These are phyloP conservation scores for Diophrys appendiculata DNA, from an alignment of 73 alveolate genomes.

Conservation along the genomic window DNA sequence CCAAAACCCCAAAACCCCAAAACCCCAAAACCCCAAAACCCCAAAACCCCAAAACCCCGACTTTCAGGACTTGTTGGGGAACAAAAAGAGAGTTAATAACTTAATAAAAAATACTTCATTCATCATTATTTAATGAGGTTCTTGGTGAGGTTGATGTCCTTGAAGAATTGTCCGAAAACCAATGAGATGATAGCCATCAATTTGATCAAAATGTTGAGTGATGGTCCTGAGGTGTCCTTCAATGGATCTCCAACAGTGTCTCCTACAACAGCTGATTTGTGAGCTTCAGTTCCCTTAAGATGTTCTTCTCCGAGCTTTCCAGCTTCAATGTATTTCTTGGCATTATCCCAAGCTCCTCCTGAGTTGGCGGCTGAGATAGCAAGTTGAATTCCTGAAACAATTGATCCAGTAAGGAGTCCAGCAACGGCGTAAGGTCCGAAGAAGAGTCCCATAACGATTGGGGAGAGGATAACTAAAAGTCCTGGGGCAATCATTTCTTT, in stretches of 20 bases:
- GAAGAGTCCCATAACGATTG: slow-evolving; percentile 80
- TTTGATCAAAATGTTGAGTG: slow-evolving; percentile 86
- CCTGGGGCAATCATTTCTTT: slow-evolving; percentile 92
- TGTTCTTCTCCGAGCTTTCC: slow-evolving; percentile 25
- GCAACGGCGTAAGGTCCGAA: slow-evolving; percentile 83
- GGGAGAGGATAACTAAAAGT: slow-evolving; percentile 78
- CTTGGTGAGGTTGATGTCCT: no score
- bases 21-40: no score
- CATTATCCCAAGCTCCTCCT: slow-evolving; percentile 97
- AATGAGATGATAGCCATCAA: slow-evolving; percentile 84
- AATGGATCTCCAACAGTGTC: slow-evolving; percentile 97
- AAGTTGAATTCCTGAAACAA: slow-evolving; percentile 86
- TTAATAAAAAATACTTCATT: no score
- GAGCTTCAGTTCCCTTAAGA: slow-evolving; percentile 77
- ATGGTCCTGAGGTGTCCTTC: slow-evolving; percentile 93
- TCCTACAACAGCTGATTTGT: slow-evolving; percentile 84
- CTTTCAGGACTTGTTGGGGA: no score
- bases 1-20: no score
- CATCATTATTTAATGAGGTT: no score
- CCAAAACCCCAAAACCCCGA: no score
- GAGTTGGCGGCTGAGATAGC: slow-evolving; percentile 86
- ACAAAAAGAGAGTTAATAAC: no score
- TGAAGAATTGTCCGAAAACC: no score
- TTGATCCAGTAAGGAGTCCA: slow-evolving; percentile 86
- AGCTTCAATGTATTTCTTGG: slow-evolving; percentile 85